A percentile compares a stretch with the other conserved stretches of the same genome.
Conservation (phyloP, 106 monocot species). For the Hemerocallis citrina region DNA sequence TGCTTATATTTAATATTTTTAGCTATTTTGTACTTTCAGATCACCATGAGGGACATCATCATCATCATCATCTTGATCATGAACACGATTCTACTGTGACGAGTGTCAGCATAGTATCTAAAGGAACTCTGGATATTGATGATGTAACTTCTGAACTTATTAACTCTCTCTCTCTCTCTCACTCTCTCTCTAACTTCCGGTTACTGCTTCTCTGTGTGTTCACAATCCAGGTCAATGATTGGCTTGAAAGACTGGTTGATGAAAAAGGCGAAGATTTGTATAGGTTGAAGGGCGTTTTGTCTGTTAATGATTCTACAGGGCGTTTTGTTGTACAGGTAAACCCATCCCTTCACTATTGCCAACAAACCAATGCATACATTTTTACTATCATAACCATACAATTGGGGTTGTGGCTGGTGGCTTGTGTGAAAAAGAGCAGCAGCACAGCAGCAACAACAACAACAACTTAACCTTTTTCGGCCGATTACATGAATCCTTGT, state of each 20-base stretch:
- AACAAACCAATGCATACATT: neutral
- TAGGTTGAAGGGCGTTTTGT: constrained; percentile 85
- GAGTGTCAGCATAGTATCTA: constrained; percentile 95
- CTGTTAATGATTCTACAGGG: constrained; percentile 78
- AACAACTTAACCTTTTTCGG: too few relatives aligned
- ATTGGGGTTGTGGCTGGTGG: too few relatives aligned
- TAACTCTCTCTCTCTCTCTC: neutral
- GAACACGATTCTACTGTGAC: constrained; percentile 81
- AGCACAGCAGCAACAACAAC: too few relatives aligned
- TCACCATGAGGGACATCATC: constrained; percentile 52
- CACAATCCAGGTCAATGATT: constrained; percentile 67
- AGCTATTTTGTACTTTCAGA: constrained; percentile 17
- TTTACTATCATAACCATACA: too few relatives aligned
- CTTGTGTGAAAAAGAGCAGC: too few relatives aligned
- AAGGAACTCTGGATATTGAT: constrained; percentile 85
- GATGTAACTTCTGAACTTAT: constrained; percentile 43
- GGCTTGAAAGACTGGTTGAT: constrained; percentile 85
- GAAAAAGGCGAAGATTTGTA: constrained; percentile 95
- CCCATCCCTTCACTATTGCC: neutral
- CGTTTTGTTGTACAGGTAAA: constrained; percentile 89
- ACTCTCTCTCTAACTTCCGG: neutral
- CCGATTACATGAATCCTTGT: too few relatives aligned
- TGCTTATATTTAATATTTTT: neutral
- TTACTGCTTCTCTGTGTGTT: neutral
- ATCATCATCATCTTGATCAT: constrained; percentile 72